Conservation (phyloP, 2,329 filamentous ascomycete genomes). For the Neopestalotiopsis rosae region DNA sequence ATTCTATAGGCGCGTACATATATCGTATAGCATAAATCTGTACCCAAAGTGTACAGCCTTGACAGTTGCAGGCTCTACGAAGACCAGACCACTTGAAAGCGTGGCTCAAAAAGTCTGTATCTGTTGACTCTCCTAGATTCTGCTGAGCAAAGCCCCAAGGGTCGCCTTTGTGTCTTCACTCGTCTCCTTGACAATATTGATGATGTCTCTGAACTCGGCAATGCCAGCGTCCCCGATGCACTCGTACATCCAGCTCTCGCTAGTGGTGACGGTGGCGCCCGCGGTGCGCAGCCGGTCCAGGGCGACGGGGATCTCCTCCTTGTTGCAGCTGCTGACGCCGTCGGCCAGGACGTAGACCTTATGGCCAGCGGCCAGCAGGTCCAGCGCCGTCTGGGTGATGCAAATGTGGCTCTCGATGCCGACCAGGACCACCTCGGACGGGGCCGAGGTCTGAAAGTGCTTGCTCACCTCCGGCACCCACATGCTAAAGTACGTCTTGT, state of each 20-base stretch:
- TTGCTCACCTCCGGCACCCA: conserved; percentile 69
- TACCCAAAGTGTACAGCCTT: not conserved
- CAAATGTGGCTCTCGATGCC: conserved; percentile 96
- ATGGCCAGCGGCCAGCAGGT: conserved; percentile 77
- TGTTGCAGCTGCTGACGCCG: conserved; percentile 86
- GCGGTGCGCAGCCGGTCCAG: conserved; percentile 76
- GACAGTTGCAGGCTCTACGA: not conserved
- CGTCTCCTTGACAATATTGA: conserved; percentile 79
- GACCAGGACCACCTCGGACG: conserved; percentile 74
- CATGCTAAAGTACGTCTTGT: conserved; percentile 95
- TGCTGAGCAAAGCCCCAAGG: conserved; percentile 69
- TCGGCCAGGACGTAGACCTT: conserved; percentile 87
- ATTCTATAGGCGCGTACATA: too few relatives aligned
- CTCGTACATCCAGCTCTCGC: conserved; percentile 91
- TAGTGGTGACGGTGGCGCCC: conserved; percentile 81
- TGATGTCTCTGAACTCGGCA: conserved; percentile 74
- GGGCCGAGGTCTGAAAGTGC: conserved; percentile 34
- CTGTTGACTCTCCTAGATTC: conserved; percentile 42
- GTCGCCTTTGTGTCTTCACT: conserved; percentile 72
- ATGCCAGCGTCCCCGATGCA: conserved; percentile 81
- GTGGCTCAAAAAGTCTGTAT: too few relatives aligned
- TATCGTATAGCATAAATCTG: too few relatives aligned
- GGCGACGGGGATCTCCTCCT: conserved; percentile 80
- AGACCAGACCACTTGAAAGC: not conserved
- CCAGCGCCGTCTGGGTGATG: conserved; percentile 88